Percentiles rank a stretch among this genome's conserved stretches.
These are phyloP conservation scores for Pseudogymnoascus sp. DNA, from an alignment of 2,329 filamentous ascomycete genomes.

Conservation along the genomic window DNA sequence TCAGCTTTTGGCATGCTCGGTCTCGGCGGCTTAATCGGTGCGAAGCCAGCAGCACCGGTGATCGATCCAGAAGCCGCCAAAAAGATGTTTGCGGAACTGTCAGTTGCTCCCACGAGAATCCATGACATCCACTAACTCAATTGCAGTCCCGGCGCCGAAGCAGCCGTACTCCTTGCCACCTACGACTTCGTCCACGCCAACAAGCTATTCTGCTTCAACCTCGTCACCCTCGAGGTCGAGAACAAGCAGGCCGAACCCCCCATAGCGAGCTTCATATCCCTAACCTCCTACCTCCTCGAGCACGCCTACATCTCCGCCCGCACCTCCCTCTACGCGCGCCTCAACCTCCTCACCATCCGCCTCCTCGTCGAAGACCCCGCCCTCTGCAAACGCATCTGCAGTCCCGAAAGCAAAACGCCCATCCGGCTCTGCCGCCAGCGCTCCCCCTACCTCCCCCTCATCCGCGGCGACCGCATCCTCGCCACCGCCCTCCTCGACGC, in stretches of 20 bases:
- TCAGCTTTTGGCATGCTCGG: constrained; percentile 79
- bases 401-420: constrained; percentile 62
- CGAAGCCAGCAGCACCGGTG: constrained; percentile 53
- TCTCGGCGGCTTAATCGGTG: constrained; percentile 66
- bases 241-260: constrained; percentile 62
- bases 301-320: constrained; percentile 81
- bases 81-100: constrained; percentile 73
- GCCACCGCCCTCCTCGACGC: constrained; percentile 75
- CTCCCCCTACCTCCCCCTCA: constrained; percentile 73
- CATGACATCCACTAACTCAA: constrained; percentile 19
- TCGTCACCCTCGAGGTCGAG: constrained; percentile 59
- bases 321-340: constrained; percentile 73
- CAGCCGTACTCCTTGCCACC: constrained; percentile 71
- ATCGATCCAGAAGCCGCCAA: constrained; percentile 76
- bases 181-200: constrained; percentile 95
- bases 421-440: constrained; percentile 86
- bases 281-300: constrained; percentile 87
- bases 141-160: constrained; percentile 67
- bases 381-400: constrained; percentile 77
- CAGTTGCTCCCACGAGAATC: constrained; percentile 32
- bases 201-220: constrained; percentile 84
- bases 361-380: constrained; percentile 79
- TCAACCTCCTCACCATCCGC: constrained; percentile 78
- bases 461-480: constrained; percentile 65
- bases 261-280: constrained; percentile 74